Conservation (phyloP, 2,329 filamentous ascomycete genomes). For the Fonsecaea erecta region DNA sequence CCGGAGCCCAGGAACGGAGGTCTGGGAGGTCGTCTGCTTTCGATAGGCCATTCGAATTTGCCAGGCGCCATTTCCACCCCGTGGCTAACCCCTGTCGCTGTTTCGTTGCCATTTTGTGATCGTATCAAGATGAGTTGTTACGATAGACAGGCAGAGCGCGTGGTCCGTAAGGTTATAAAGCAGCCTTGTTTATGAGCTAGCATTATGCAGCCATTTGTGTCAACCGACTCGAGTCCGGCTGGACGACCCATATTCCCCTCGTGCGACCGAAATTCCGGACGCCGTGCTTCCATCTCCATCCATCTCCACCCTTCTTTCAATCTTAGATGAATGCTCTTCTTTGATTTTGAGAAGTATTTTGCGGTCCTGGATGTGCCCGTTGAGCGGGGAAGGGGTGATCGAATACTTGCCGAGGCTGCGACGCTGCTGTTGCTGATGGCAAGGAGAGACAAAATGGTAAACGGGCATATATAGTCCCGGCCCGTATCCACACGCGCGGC, state of each 20-base stretch:
- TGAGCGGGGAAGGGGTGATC: background rate
- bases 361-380: background rate
- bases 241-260: background rate
- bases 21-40: background rate
- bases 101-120: background rate
- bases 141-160: background rate
- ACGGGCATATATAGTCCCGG: conserved; percentile 1
- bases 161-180: background rate
- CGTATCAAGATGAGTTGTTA: background rate
- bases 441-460: background rate
- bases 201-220: background rate
- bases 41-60: conserved; percentile 6
- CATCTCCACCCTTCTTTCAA: background rate
- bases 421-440: background rate
- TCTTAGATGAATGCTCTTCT: background rate
- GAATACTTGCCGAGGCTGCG: background rate
- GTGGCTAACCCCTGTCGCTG: background rate
- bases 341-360: background rate
- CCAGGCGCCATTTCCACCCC: conserved; percentile 13
- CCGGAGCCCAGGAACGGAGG: background rate
- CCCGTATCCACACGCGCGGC: background rate
- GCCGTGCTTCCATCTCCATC: background rate
- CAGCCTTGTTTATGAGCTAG: background rate
- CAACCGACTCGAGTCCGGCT: background rate
- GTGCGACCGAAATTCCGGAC: background rate